Percentiles rank a stretch among this genome's conserved stretches.
phyloP scores from a whole-genome alignment of 805 yeast genomes.

The Priceomyces carsonii region DNA sequence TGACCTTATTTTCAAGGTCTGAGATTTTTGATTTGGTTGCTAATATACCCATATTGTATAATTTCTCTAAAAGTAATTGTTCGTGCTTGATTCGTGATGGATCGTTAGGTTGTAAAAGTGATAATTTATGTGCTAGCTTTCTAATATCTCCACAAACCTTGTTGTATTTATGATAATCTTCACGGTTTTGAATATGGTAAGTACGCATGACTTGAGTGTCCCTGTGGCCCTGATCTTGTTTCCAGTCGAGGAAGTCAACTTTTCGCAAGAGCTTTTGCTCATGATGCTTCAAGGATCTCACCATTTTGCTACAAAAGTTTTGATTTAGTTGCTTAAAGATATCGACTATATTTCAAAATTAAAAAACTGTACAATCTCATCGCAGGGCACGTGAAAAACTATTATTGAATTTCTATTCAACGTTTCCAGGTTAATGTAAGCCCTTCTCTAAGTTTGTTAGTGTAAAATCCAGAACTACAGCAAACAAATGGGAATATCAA shows the following conservation, averaged over 20 bases:
- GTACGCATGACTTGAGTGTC: conserved; percentile 96
- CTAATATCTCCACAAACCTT: conserved; percentile 89
- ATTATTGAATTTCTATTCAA: no score
- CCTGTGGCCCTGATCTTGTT: conserved; percentile 91
- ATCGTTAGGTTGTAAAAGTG: conserved; percentile 83
- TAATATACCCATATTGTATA: conserved; percentile 84
- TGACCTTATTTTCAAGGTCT: conserved; percentile 85
- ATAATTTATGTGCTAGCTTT: conserved; percentile 80
- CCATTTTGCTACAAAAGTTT: conserved; percentile 67
- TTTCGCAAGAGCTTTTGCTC: conserved; percentile 93
- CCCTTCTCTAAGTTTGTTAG: no score
- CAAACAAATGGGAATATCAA: no score
- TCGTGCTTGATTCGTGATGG: conserved; percentile 88
- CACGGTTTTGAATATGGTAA: conserved; percentile 91
- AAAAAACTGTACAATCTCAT: no score
- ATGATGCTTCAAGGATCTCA: conserved; percentile 87
- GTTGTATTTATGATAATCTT: conserved; percentile 93
- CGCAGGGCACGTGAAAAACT: no score
- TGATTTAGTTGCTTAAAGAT: no score
- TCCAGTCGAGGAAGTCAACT: conserved; percentile 97
- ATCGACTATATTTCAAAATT: no score
- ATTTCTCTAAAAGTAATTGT: conserved; percentile 80
- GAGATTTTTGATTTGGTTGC: conserved; percentile 88
- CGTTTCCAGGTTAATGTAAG: no score
- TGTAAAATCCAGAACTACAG: no score